These are phyloP conservation scores for Glycine latifolia DNA, from an alignment of 306 rosid species.

Conservation along the genomic window DNA sequence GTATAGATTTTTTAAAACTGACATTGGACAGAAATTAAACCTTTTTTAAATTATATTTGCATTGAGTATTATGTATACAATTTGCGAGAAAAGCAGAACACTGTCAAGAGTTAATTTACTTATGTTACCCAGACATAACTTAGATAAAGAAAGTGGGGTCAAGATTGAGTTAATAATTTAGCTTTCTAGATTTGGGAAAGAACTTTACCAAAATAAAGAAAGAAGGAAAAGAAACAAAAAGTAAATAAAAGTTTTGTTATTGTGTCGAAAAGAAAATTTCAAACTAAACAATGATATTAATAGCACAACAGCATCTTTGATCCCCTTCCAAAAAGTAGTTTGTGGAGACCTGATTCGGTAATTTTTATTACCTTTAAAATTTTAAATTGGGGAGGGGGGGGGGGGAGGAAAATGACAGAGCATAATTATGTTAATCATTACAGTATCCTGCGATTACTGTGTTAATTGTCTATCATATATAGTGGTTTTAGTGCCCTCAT, in stretches of 20 bases:
- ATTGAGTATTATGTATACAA: not conserved
- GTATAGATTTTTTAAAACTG: too few species aligned
- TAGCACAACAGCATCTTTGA: constrained; percentile 34
- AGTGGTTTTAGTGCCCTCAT: not conserved
- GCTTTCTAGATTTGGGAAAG: constrained; percentile 27
- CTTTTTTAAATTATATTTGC: too few species aligned
- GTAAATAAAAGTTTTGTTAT: not conserved
- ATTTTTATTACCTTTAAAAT: not conserved
- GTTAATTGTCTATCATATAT: constrained; percentile 29
- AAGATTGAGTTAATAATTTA: constrained; percentile 7
- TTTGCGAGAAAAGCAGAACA: constrained; percentile 2
- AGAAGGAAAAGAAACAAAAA: not conserved
- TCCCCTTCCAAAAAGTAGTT: not conserved
- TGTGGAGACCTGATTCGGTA: too few species aligned
- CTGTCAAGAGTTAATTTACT: not conserved
- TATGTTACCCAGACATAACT: not conserved
- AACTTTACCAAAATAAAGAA: not conserved
- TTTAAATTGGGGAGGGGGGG: too few species aligned
- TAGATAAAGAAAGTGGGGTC: not conserved
- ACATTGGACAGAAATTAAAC: too few species aligned
- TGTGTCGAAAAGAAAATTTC: constrained; percentile 25
- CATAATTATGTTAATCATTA: constrained; percentile 30
- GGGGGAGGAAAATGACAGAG: too few species aligned
- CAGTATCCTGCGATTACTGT: not conserved
- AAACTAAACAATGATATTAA: constrained; percentile 18